Base-by-base conservation (phyloP, 805 yeast genomes). In the Candida glaebosa region DNA sequence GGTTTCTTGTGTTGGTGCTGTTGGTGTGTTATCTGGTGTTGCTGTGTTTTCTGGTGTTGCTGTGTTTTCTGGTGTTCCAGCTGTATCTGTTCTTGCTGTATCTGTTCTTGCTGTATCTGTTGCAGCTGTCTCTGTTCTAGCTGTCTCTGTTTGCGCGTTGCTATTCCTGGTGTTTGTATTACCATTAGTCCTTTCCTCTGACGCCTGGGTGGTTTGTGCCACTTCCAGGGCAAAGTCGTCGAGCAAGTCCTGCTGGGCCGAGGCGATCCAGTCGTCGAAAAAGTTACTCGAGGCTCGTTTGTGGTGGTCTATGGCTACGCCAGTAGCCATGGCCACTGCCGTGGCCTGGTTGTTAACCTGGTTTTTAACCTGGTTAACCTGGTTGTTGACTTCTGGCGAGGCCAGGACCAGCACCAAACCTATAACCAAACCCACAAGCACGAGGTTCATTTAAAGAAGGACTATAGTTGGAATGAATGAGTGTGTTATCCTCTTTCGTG, bases 391-490 rank as follows among this genome's bases (percentile, higher is more conserved):
- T 28, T 10, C 16, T 10, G 16, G n/a, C 14, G 31, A 14, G 14
- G 5, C 31, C 12, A 12, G 16, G 31, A 14, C 16, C 14, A 16
- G 14, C 31, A 6, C 9, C 14, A 10, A 5, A 14, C 31, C n/a
- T 12, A 28, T 28, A 16, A 28, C n/a, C 9, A 14, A 9, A 28
- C 9, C 5, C 9, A 5, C 12, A 28, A 28, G 31, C 12, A 28
- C 9, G 9, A 28, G 14, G 16, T 10, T 28, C 6, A 14, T 12
- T 35, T 8, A 35, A 35, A n/a, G 38, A 35, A 35, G 14, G 38
- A 35, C 38, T 35, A 17, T 10, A 35, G 38, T 35, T 35, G 20
- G 38, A 14, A 12, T 12, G 12, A 25, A 12, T 12, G 30, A 25
- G 30, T 25, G 30, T n/a, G n/a, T n/a, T n/a, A n/a, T n/a, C n/a